These are phyloP conservation scores for Pichia gijzeniarum DNA, from an alignment of 805 yeast genomes.

Conservation along the genomic window DNA sequence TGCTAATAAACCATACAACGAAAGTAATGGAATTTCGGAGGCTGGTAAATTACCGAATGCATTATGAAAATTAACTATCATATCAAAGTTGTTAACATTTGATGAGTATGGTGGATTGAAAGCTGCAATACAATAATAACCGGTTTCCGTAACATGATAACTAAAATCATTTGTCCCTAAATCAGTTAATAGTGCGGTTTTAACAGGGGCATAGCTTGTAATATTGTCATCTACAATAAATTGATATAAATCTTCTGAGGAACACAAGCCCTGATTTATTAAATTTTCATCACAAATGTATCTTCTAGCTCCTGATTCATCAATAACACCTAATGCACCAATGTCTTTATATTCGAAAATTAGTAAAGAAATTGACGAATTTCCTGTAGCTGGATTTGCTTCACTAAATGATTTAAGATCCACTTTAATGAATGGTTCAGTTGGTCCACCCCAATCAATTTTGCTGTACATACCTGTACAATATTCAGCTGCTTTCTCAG, in stretches of 20 bases:
- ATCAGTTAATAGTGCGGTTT: constrained; percentile 47
- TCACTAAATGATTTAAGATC: constrained; percentile 31
- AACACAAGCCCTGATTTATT: constrained; percentile 51
- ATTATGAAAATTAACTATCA: constrained; percentile 78
- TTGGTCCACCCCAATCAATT: constrained; percentile 79
- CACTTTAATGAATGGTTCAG: constrained; percentile 54
- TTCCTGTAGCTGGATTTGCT: constrained; percentile 33
- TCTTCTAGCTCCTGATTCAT: constrained; percentile 37
- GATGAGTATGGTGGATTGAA: constrained; percentile 35
- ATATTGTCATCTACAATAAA: constrained; percentile 49
- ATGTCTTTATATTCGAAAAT: constrained; percentile 82
- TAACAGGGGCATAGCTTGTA: constrained; percentile 42
- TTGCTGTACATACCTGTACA: constrained; percentile 90
- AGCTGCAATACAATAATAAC: constrained; percentile 88
- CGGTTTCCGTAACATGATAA: constrained; percentile 68
- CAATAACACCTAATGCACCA: constrained; percentile 52
- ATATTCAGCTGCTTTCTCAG: constrained; percentile 49
- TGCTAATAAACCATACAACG: constrained; percentile 81
- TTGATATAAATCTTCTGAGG: constrained; percentile 45
- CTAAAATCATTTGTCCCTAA: constrained; percentile 55
- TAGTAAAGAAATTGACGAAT: constrained; percentile 52
- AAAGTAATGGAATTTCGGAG: constrained; percentile 83
- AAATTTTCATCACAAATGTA: constrained; percentile 76
- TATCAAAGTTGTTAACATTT: constrained; percentile 40
- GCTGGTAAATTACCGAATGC: constrained; percentile 89